phyloP scores from a whole-genome alignment of 805 yeast species.

The Cyberlindnera misumaiensis region DNA sequence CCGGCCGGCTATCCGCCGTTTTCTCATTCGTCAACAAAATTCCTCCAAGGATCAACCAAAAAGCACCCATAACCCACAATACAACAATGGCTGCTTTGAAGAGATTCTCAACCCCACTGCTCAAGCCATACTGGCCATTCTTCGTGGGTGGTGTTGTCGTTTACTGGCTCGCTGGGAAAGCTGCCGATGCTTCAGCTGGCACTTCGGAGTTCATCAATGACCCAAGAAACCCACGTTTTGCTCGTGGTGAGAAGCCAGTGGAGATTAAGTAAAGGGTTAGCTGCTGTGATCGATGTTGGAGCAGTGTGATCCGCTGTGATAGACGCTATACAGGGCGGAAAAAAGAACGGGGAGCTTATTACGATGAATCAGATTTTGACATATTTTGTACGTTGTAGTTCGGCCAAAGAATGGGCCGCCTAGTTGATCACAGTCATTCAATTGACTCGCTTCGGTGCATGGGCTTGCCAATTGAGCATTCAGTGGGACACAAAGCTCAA shows the following conservation, averaged over 20 bases:
- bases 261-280: conserved; percentile 23
- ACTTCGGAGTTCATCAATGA: conserved; percentile 82
- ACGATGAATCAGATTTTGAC: neutral
- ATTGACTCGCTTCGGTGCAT: too few species aligned
- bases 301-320: too few species aligned
- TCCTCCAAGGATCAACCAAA: conserved; percentile 1
- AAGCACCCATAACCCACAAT: conserved; percentile 2
- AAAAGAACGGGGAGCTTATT: neutral
- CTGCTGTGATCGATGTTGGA: too few species aligned
- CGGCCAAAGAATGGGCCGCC: too few species aligned
- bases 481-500: too few species aligned
- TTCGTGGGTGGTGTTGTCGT: conserved; percentile 76
- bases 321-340: neutral
- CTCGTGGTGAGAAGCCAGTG: conserved; percentile 44
- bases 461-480: too few species aligned
- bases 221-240: conserved; percentile 93
- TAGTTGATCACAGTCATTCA: too few species aligned
- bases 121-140: conserved; percentile 83
- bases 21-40: conserved; percentile 8
- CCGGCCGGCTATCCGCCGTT: conserved; percentile 1
- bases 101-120: conserved; percentile 37
- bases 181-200: conserved; percentile 60
- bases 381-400: neutral
- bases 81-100: conserved; percentile 28
- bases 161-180: conserved; percentile 64